Conservation (phyloP, 2,329 filamentous ascomycete species). For the Penicillium sclerotigenum region DNA sequence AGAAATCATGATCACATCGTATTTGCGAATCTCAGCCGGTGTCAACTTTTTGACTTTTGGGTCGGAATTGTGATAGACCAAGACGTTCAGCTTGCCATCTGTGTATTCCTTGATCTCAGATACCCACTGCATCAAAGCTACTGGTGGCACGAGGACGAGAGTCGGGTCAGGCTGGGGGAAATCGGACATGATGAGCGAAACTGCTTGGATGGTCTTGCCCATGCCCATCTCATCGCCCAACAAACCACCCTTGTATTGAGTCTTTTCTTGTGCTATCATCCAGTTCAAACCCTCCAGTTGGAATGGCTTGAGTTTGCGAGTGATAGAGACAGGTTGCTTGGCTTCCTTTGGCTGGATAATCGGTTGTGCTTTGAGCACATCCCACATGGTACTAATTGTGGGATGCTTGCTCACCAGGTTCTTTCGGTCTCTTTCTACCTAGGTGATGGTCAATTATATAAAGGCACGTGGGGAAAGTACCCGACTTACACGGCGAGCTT, state of each 20-base stretch:
- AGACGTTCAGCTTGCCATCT: constrained; percentile 81
- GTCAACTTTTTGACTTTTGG: constrained; percentile 74
- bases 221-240: constrained; percentile 98
- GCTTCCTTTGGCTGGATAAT: constrained; percentile 63
- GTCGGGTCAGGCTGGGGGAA: constrained; percentile 80
- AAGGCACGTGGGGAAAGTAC: not conserved
- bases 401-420: constrained; percentile 76
- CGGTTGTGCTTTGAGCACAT: constrained; percentile 65
- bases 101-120: constrained; percentile 76
- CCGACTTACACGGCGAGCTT: constrained; percentile 21
- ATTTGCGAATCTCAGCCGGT: constrained; percentile 71
- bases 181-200: constrained; percentile 97
- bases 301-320: constrained; percentile 82
- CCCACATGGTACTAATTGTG: constrained; percentile 79
- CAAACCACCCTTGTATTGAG: constrained; percentile 80
- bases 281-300: constrained; percentile 91
- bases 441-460: not conserved
- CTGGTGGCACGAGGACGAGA: constrained; percentile 85
- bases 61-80: constrained; percentile 87
- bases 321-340: constrained; percentile 72
- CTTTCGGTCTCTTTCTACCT: constrained; percentile 53
- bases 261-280: constrained; percentile 89
- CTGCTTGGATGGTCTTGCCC: constrained; percentile 97
- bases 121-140: constrained; percentile 94
- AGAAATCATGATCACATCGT: constrained; percentile 94